phyloP scores from a whole-genome alignment of 257 asterid genomes.

The Prunella vulgaris region DNA sequence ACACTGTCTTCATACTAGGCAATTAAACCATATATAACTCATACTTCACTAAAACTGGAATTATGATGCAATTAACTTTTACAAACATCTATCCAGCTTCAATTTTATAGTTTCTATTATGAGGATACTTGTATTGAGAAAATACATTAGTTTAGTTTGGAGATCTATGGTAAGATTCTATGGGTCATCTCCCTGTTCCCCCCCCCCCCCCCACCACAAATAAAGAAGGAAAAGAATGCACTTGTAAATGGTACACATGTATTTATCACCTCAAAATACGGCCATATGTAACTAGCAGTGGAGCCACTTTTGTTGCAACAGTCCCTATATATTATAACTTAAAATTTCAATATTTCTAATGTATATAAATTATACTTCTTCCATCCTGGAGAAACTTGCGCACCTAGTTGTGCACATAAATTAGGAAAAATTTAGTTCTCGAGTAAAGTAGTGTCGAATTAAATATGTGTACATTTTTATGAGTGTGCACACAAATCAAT shows the following conservation, averaged over 20 bases:
- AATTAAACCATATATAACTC: neutral
- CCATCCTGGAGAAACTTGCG: too few species aligned
- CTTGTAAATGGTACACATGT: too few species aligned
- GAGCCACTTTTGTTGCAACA: neutral
- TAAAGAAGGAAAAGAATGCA: too few species aligned
- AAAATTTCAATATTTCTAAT: neutral
- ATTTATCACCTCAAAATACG: neutral
- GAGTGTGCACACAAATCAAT: too few species aligned
- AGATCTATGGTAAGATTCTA: neutral
- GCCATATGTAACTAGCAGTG: neutral
- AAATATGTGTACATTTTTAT: too few species aligned
- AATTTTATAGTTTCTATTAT: neutral
- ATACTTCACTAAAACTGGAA: neutral
- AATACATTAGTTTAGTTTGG: neutral
- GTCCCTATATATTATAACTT: neutral
- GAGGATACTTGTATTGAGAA: neutral
- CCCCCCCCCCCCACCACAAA: neutral
- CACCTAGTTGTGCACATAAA: too few species aligned
- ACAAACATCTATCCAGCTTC: conserved; percentile 7
- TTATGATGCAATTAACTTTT: neutral
- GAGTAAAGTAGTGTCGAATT: too few species aligned
- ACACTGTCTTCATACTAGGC: neutral
- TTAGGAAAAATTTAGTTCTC: too few species aligned
- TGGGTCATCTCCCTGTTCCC: neutral
- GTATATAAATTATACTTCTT: conserved; percentile 7